Evolutionary conservation across 352 stramenopile genomes (phyloP), one percentile per base, ranked within the genome.

Genomic region (Pythium sukuiense): DNA sequence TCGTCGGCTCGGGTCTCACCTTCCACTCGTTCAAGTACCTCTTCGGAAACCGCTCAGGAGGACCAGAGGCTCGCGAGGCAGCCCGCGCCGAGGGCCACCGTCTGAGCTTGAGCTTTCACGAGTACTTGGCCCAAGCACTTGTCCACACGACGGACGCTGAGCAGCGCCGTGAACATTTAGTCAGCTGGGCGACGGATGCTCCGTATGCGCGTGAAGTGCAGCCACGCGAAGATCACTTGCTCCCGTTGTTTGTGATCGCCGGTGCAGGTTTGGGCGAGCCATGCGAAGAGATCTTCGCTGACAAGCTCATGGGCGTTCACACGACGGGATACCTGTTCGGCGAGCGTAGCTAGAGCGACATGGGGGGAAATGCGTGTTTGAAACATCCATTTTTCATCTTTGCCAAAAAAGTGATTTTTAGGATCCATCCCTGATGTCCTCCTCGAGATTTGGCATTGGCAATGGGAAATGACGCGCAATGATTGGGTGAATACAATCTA

Each of bases 1-100:
- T 97, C 57, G 61, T 97, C 16, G 89, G 85, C 63, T 95, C 87
- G 8, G 89, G 89, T 0, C 45, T 68, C n/a, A 53, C 61, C 9
- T 68, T 68, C 54, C 61, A 68, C 52, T 62, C 52, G 37, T 68
- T 68, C 61, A 59, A 61, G 41, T 61, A 56, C 50, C 56, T 68
- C 12, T 61, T 61, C 27, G 61, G 53, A 0, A 29, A 67, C 39
- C 37, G 27, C 16, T 18, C 46, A 6, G 39, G 12, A 48, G 8
- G 13, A 20, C 2, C 39, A 24, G 39, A 48, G 13, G 14, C 39
- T 48, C 39, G 39, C 4, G 16, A 12, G 14, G 39, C 14, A 16
- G 39, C 39, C 13, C 39, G 39, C 12, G 39, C 39, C 24, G 30
- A 24, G 11, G 61, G 52, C 52, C 14, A 68, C 20, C 35, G 41